Evolutionary conservation across 805 yeast genomes (phyloP), one percentile per base, ranked within the genome.

Genomic region (Maudiozyma pseudohumilis): DNA sequence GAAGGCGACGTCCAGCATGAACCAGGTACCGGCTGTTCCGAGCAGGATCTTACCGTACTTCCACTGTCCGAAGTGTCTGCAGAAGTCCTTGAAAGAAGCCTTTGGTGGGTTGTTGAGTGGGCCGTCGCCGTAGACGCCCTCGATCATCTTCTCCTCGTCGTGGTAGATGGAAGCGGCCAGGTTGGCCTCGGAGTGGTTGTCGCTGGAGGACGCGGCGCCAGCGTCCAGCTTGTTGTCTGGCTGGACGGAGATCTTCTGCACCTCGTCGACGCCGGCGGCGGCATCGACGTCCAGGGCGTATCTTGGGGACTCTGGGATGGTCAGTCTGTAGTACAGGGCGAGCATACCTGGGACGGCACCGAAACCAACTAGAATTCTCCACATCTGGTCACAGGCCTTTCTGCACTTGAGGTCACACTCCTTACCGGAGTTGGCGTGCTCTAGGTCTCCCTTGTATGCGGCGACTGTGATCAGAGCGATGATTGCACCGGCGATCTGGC

Each of bases 241-340:
- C 38, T 72, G 59, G 40, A 64, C 63, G 25, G 26, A 24, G 8
- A 27, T 15, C 3, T 35, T 23, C 6, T 31, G 36, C 13, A 20
- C 22, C 27, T 34, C 20, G 7, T 15, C 10, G 12, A 19, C 20
- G 6, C 16, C 17, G 3, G 33, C 20, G 17, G 30, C 21, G 49
- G 72, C 72, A 35, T 72, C 61, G 42, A 84, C 81, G 60, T 84
- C 95, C 58, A 85, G 72, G 36, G 87, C 69, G 68, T 82, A 85
- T 70, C 95, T 80, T 65, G 95, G 96, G 38, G 94, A 84, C 70
- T 84, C 96, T 49, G 94, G 95, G 60, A 83, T 87, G 49, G 95
- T 86, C 65, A 86, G 75, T 74, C 96, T 83, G 70, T 74, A 87
- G 70, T 87, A 87, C 49, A 83, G 72, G 31, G 95, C 94, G 60